Evolutionary conservation across 768 basidiomycete species (phyloP), one percentile per base, ranked within the genome.

Genomic region (Hygrocybe punicea): DNA sequence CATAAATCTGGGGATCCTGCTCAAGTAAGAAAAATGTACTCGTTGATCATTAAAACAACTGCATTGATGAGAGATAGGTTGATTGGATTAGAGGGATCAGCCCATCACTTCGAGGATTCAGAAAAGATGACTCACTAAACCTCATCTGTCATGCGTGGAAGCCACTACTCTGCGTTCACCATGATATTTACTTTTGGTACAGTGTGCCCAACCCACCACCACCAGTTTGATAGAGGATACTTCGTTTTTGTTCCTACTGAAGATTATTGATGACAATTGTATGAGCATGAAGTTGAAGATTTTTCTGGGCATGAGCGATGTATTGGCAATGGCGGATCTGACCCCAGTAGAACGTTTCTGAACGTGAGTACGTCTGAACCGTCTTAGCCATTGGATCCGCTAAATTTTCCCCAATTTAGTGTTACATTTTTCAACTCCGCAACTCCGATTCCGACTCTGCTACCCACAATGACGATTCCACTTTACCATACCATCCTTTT

Each of bases 141-240:
- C 51, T 53, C 10, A 52, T 53, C 17, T 58, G 50, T 36, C 35
- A 23, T 53, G 39, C 25, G 57, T 58, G 24, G 19, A 44, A 29
- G 29, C 29, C 29, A 29, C 29, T 29, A 29, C 29, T 29, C 29
- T 29, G 29, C 29, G 29, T 29, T 29, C 29, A 29, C 29, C 8
- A 8, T 29, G 29, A 29, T 29, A 29, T 29, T 4, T 29, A 4
- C 29, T 23, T 57, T 45, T 34, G 24, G 21, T 58, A 51, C 52
- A 58, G 56, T 58, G 24, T 58, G 56, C 40, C 56, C 56, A 45
- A 58, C 56, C 39, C 56, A 58, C 49, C 56, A 58, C 36, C 40
- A 50, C 34, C 56, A 58, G 37, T 58, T 51, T 36, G 16, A 40
- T 58, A 37, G n/a, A 44, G 56, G 56, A 42, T 33, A 36, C 16